Conservation (phyloP, 176 grass and related monocot genomes). For the Aegilops umbellulata region DNA sequence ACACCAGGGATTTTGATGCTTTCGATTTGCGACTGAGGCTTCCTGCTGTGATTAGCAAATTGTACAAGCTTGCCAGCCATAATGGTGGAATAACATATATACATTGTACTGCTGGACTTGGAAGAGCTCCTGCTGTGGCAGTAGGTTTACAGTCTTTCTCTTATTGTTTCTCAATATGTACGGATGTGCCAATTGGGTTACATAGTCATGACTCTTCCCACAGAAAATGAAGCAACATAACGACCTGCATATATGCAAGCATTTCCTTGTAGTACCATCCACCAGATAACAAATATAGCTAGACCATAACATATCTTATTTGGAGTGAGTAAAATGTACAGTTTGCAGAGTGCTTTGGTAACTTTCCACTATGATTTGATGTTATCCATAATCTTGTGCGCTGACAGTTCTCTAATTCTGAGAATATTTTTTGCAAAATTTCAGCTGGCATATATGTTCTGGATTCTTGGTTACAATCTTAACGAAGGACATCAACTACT, state of each 20-base stretch:
- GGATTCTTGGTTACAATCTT: constrained; percentile 66
- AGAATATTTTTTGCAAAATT: constrained; percentile 17
- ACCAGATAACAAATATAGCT: not conserved
- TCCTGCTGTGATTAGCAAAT: constrained; percentile 88
- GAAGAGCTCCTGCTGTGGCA: constrained; percentile 89
- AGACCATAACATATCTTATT: not conserved
- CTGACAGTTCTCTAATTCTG: constrained; percentile 4
- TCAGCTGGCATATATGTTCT: constrained; percentile 68
- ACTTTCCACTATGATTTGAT: not conserved
- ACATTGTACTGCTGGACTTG: constrained; percentile 98
- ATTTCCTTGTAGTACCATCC: not conserved
- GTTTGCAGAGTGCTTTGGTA: not conserved
- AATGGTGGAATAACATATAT: constrained; percentile 93
- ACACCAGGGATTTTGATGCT: constrained; percentile 96
- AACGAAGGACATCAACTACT: constrained; percentile 55
- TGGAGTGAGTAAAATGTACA: not conserved
- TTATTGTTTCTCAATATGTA: constrained; percentile 3
- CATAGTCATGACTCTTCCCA: not conserved
- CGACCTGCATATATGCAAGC: not conserved
- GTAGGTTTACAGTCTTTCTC: constrained; percentile 45
- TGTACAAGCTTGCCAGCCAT: constrained; percentile 65
- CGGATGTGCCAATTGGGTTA: not conserved
- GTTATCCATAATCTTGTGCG: not conserved
- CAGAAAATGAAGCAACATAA: not conserved
- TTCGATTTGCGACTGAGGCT: constrained; percentile 98